phyloP scores from a whole-genome alignment of 495 filamentous ascomycete species.

The Aspergillus asperescens region DNA sequence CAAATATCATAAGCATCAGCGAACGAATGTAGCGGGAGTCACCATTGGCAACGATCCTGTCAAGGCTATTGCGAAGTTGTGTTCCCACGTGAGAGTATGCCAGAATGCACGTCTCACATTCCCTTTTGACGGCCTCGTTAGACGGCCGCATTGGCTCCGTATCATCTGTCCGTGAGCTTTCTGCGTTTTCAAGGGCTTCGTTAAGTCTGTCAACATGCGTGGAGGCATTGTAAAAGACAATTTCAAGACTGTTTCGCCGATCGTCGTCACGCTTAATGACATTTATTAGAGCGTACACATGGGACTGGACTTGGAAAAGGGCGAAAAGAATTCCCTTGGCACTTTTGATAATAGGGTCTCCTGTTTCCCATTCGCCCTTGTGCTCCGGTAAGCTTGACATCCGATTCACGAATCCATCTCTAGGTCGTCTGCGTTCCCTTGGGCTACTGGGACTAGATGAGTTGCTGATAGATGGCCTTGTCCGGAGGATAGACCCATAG shows the following conservation, averaged over 20 bases:
- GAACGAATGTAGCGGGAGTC: conserved; percentile 77
- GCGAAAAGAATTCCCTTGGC: conserved; percentile 86
- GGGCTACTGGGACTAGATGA: conserved; percentile 54
- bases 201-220: conserved; percentile 70
- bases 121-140: conserved; percentile 55
- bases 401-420: conserved; percentile 60
- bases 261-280: conserved; percentile 62
- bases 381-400: conserved; percentile 82
- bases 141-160: conserved; percentile 39
- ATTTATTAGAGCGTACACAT: conserved; percentile 66
- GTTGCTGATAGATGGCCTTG: conserved; percentile 41
- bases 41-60: conserved; percentile 65
- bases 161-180: conserved; percentile 38
- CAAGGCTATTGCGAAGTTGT: conserved; percentile 62
- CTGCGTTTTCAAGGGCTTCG: conserved; percentile 62
- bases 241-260: conserved; percentile 66
- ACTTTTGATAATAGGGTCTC: conserved; percentile 65
- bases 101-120: conserved; percentile 65
- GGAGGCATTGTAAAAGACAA: conserved; percentile 72
- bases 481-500: conserved; percentile 71
- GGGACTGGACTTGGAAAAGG: conserved; percentile 72
- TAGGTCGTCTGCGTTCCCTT: conserved; percentile 47
- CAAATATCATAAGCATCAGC: conserved; percentile 73
- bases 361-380: conserved; percentile 55
- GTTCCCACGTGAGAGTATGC: conserved; percentile 71